Conservation (phyloP, 768 basidiomycete genomes). For the Auriscalpium microsporum region DNA sequence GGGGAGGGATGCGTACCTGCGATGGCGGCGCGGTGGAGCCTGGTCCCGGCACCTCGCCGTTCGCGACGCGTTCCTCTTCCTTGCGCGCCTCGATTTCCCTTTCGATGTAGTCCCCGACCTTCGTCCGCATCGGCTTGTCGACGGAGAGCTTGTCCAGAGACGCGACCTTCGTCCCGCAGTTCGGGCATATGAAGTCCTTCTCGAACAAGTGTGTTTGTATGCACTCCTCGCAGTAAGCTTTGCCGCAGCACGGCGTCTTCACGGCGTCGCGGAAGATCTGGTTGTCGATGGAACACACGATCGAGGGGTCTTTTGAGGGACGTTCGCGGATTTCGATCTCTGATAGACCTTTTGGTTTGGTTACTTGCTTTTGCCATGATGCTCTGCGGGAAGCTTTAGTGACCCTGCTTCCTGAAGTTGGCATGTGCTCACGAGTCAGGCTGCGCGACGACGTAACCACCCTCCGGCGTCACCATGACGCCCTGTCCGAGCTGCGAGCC, state of each 20-base stretch:
- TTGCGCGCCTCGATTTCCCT: conserved; percentile 70
- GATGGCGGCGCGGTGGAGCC: background rate
- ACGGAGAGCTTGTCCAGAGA: conserved; percentile 79
- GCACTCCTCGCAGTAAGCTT: conserved; percentile 92
- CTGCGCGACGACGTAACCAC: conserved; percentile 94
- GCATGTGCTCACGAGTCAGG: conserved; percentile 75
- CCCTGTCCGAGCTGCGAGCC: conserved; percentile 67
- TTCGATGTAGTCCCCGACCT: conserved; percentile 77
- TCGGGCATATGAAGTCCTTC: conserved; percentile 90
- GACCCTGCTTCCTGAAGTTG: background rate
- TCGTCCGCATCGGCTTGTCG: conserved; percentile 73
- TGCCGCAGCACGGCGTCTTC: conserved; percentile 91
- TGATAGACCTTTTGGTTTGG: conserved; percentile 71
- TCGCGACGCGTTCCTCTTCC: conserved; percentile 35
- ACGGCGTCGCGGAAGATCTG: conserved; percentile 91
- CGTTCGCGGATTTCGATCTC: conserved; percentile 86
- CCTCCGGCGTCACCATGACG: conserved; percentile 98
- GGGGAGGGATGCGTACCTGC: background rate
- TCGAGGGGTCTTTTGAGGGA: conserved; percentile 64
- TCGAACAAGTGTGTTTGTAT: conserved; percentile 91
- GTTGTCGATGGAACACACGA: conserved; percentile 88
- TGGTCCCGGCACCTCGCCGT: conserved; percentile 3
- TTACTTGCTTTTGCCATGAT: conserved; percentile 91
- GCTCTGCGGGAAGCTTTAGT: conserved; percentile 38
- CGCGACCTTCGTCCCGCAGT: conserved; percentile 79